Evolutionary conservation across 2,329 filamentous ascomycete genomes (phyloP), one percentile per base, ranked within the genome.

Genomic region (Cercospora sp.): DNA sequence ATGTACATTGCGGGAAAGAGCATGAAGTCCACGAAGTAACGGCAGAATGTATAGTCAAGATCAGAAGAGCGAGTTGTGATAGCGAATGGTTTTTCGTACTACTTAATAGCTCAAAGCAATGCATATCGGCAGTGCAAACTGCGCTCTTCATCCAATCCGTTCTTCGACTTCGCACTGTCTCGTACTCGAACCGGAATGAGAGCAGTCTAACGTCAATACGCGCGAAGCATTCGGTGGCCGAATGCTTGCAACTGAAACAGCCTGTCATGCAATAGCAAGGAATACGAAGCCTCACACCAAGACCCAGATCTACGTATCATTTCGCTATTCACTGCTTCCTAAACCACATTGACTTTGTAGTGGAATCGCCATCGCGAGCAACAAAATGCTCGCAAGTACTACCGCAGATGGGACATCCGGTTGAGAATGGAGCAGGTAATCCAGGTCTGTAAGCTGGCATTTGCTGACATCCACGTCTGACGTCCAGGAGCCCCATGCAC

Each of bases 41-140:
- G 61, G 18, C 55, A 10, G 53, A 36, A 2, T 58, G 33, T 48
- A 59, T 26, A 64, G 62, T 57, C 31, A 31, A 48, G 53, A 40
- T 30, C 8, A 31, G 31, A 64, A 64, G 62, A 58, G 62, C 51
- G 53, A 64, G 51, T 59, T 64, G 62, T 64, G 33, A 64, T 45
- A 10, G 18, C 13, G 10, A 31, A n/a, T 7, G 3, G 12, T 18
- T 12, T 31, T 23, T 36, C n/a, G 31, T 59, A 20, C 16, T 5
- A 36, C 16, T 1, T 36, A 36, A 36, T 59, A 9, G 5, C 28
- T 5, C 12, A 36, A 20, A 7, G 55, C 55, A 58, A 58, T 18
- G 55, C 26, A 58, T 33, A 33, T 18, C 20, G 5, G 23, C 48
- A n/a, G 6, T 55, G 23, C 16, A 26, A 13, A 55, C 48, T 26